These are phyloP conservation scores for Salicornia ramosissima DNA, from an alignment of 148 eudicot genomes.

Conservation along the genomic window DNA sequence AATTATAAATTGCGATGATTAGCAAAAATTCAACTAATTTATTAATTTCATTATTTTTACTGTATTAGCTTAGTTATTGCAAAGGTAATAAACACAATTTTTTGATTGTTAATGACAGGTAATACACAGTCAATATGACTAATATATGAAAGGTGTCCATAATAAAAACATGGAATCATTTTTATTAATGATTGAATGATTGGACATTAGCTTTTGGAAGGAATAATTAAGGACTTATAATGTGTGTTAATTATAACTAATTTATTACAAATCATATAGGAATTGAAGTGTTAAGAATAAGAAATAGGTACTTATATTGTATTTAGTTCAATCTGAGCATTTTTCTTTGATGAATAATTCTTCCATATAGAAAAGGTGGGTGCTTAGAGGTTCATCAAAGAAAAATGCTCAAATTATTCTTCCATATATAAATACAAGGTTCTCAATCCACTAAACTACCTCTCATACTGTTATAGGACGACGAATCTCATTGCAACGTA, in stretches of 20 bases:
- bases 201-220: background rate
- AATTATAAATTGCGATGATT: too few relatives aligned
- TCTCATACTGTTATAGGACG: too few relatives aligned
- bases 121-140: too few relatives aligned
- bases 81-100: too few relatives aligned
- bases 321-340: background rate
- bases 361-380: conserved; percentile 11
- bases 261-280: background rate
- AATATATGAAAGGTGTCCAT: background rate
- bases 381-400: conserved; percentile 3
- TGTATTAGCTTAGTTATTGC: too few relatives aligned
- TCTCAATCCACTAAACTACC: too few relatives aligned
- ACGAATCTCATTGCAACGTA: too few relatives aligned
- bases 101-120: too few relatives aligned
- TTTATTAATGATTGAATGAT: background rate
- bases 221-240: background rate
- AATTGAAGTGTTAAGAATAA: background rate
- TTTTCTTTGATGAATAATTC: background rate
- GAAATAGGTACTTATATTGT: background rate
- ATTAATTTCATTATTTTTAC: too few relatives aligned
- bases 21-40: too few relatives aligned
- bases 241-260: background rate
- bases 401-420: conserved; percentile 9
- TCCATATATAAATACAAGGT: background rate
- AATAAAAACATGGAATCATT: background rate